A percentile compares a stretch with the other conserved stretches of the same genome.
phyloP scores from a whole-genome alignment of 73 alveolate genomes.

The Stentor coeruleus region DNA sequence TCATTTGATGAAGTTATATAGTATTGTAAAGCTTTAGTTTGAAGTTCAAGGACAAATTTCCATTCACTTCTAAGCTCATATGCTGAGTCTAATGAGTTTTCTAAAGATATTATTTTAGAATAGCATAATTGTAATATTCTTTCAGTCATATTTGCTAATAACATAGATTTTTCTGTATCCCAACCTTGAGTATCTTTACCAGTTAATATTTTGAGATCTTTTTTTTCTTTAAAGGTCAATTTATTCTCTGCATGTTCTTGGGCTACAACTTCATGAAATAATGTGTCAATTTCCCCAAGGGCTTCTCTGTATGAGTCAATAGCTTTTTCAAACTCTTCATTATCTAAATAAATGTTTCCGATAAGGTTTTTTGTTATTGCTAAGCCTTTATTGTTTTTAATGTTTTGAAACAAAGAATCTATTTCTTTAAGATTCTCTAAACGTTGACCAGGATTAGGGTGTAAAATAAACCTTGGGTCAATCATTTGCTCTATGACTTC shows the following conservation, averaged over 20 bases:
- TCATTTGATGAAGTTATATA: neutral
- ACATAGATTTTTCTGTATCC: neutral
- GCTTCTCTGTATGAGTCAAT: neutral
- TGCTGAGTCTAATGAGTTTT: neutral
- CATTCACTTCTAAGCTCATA: neutral
- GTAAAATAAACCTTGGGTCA: constrained; percentile 2
- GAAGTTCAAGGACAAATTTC: neutral
- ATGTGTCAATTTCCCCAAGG: neutral
- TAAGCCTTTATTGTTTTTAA: neutral
- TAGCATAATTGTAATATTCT: neutral
- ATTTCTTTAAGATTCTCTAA: neutral
- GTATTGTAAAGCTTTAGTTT: neutral
- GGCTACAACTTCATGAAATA: neutral
- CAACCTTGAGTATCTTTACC: neutral
- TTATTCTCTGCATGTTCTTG: constrained; percentile 12
- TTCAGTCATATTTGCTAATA: neutral
- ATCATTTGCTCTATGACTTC: constrained; percentile 2
- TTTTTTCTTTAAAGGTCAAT: neutral
- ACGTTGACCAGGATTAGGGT: neutral
- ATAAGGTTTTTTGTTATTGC: constrained; percentile 5
- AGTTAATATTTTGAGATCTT: neutral
- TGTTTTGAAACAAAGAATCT: neutral
- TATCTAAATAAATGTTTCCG: neutral
- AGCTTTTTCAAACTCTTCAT: neutral
- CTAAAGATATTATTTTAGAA: neutral